Evolutionary conservation across 108 stramenopile species (phyloP), one percentile per base, ranked within the genome.

Genomic region (Pseudonitzschia delicatissima): DNA sequence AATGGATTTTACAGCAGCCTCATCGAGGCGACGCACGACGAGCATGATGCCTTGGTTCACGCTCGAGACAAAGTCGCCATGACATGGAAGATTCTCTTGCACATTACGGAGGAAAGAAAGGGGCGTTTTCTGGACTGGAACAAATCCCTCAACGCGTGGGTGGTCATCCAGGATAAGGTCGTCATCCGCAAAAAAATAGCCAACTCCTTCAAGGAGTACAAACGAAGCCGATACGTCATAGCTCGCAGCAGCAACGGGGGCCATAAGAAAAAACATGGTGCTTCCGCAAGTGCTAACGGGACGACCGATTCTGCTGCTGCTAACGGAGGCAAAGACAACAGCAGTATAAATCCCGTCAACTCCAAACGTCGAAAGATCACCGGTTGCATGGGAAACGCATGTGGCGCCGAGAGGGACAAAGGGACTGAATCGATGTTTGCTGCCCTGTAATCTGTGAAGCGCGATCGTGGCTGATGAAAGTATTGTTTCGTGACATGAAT

Each of bases 11-110:
- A 28, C 0, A 34, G 33, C 15, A 37, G 28, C 20, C 15, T 58
- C 13, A 58, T 58, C 33, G 57, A 58, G 34, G 29, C 57, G 4
- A 58, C 32, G 17, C 28, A 28, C 13, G 33, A 58, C 15, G 57
- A 58, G 33, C 33, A 58, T 18, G 13, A 17, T 35, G 6, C 32
- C 2, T 44, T 44, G 42, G 20, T 18, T 18, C n/a, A 13, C 42
- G n/a, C 13, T n/a, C 2, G 6, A 7, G 42, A 44, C 6, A 44
- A 44, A n/a, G 42, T 44, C 2, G 42, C 13, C 2, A 44, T 44
- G 42, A 44, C 42, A 44, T 44, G 42, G 42, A 44, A n/a, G n/a
- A 44, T 44, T 44, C 17, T 44, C 1, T n/a, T 2, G 42, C 42
- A 44, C 13, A 44, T 44, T 17, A 18, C 11, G 3, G 50, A 51